phyloP scores from a whole-genome alignment of 768 basidiomycete species.

The Naganishia onofrii region DNA sequence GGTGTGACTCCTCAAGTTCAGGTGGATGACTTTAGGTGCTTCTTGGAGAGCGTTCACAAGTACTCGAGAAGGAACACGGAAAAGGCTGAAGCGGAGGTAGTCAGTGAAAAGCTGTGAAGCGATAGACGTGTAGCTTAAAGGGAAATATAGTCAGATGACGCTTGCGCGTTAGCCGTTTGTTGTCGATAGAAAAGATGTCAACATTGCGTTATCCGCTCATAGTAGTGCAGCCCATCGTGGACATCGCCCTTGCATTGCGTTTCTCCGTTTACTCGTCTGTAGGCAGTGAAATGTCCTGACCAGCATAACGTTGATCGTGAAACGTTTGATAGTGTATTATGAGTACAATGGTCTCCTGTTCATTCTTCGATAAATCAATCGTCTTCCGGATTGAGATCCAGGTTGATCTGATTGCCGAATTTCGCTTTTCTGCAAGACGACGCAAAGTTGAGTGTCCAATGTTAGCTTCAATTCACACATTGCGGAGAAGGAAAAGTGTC shows the following conservation, averaged over 20 bases:
- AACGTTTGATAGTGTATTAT: background rate
- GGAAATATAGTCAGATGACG: background rate
- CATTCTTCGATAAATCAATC: slow-evolving; percentile 1
- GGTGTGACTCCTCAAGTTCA: slow-evolving; percentile 95
- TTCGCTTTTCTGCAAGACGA: slow-evolving; percentile 64
- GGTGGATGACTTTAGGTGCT: slow-evolving; percentile 86
- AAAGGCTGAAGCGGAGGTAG: slow-evolving; percentile 3
- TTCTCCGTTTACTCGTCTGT: too few relatives aligned
- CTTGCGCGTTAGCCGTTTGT: background rate
- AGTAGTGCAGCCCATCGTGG: too few relatives aligned
- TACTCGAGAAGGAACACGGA: slow-evolving; percentile 32
- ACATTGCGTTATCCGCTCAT: too few relatives aligned
- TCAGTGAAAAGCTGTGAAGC: slow-evolving; percentile 3
- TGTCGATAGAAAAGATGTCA: background rate
- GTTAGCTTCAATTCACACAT: background rate
- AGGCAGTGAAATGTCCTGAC: too few relatives aligned
- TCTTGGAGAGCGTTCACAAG: slow-evolving; percentile 69
- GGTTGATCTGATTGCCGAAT: slow-evolving; percentile 88
- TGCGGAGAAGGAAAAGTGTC: background rate
- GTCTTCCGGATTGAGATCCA: slow-evolving; percentile 60
- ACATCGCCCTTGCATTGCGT: too few relatives aligned
- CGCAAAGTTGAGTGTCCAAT: slow-evolving; percentile 9
- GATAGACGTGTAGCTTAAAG: background rate
- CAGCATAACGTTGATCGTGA: too few relatives aligned
- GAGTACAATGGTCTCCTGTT: too few relatives aligned